phyloP scores from a whole-genome alignment of 306 rosid genomes.

The Vigna reflexopilosa region DNA sequence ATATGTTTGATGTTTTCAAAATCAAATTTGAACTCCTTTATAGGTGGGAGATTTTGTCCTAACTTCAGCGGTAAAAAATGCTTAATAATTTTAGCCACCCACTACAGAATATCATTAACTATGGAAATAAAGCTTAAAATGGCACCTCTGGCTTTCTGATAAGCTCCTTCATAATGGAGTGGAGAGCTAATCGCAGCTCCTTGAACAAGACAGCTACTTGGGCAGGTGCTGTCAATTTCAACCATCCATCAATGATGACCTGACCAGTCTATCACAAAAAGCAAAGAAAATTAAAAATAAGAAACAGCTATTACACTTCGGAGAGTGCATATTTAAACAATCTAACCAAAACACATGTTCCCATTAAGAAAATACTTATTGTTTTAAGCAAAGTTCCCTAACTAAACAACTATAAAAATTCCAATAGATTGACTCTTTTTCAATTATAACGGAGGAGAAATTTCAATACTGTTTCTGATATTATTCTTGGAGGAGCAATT shows the following conservation, averaged over 20 bases:
- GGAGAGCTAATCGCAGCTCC: constrained; percentile 82
- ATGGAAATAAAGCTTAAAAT: constrained; percentile 36
- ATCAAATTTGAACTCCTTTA: too few relatives aligned
- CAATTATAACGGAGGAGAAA: too few relatives aligned
- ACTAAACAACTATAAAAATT: too few relatives aligned
- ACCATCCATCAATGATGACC: constrained; percentile 90
- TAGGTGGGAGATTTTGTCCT: too few relatives aligned
- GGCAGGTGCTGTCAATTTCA: constrained; percentile 92
- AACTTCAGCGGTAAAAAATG: not conserved
- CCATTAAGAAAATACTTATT: constrained; percentile 15
- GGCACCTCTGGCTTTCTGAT: constrained; percentile 87
- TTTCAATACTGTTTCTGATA: too few relatives aligned
- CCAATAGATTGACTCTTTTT: not conserved
- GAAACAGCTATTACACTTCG: not conserved
- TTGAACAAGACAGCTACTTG: constrained; percentile 94
- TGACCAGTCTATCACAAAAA: constrained; percentile 65
- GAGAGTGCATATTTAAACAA: constrained; percentile 28
- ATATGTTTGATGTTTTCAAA: too few relatives aligned
- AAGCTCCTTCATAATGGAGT: constrained; percentile 81
- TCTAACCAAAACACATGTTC: constrained; percentile 10
- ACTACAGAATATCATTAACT: constrained; percentile 14
- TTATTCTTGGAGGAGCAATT: too few relatives aligned
- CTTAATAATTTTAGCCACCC: not conserved
- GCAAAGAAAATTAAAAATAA: constrained; percentile 28
- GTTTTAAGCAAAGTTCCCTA: not conserved